Base-by-base conservation (phyloP, 1,139 yeast species). In the Sugiyamaella pinicola region DNA sequence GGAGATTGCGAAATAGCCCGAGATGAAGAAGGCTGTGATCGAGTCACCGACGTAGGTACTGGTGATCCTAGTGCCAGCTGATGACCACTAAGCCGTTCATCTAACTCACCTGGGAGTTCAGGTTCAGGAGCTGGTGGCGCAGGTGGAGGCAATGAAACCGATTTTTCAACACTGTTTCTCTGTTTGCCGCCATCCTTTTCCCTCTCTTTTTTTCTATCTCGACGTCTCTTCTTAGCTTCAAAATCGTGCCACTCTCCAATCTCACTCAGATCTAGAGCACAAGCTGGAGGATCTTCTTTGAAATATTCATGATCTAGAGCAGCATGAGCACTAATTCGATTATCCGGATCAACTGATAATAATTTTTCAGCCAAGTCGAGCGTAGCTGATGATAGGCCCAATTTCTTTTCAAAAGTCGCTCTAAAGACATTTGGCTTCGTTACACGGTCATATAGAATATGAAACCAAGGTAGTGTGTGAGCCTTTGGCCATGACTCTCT, bases 241-340 rank as follows among this genome's bases (percentile, higher is more conserved):
- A 86, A 91, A 66, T 93, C 99, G 67, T 93, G 99, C 95, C 98
- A 91, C 68, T 95, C 98, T 2, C 90, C 90, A 39, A 84, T 73
- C 13, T 78, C 80, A 47, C 77, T 74, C 54, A 84, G 77, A 12
- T 72, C 72, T 48, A 83, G 69, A 4, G 78, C 73, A 57, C 78
- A 79, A 0, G 87, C 84, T 41, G 57, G 58, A 0, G 97, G 97
- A 2, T 78, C 83, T 54, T 84, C 86, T 4, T 71, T 69, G 64
- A 93, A 93, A 70, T 87, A 93, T 1, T 74, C 74, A 68, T 89
- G 89, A 29, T 72, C 60, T 31, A 88, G 72, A 0, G 95, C 90
- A 10, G 77, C 76, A 1, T 69, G 68, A 0, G 96, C 91, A 0
- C 80, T 75, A 12, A 83, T 71, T 63, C 99, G 78, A 38, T 75